phyloP scores from a whole-genome alignment of 2,329 filamentous ascomycete species.

The Stemphylium beticola region DNA sequence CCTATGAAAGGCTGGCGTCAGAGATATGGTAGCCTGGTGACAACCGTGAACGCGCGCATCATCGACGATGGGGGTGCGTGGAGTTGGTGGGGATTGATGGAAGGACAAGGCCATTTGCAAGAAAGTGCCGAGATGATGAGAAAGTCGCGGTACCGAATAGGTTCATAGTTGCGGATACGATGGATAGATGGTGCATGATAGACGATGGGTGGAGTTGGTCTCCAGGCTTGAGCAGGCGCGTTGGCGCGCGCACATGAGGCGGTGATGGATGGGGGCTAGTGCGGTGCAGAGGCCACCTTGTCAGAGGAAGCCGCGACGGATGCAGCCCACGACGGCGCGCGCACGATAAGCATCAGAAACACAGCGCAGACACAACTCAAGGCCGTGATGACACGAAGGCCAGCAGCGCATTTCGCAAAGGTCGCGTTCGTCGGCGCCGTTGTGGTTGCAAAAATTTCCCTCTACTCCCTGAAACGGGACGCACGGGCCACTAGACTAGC shows the following conservation, averaged over 20 bases:
- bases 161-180: no score
- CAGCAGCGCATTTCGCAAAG: not conserved
- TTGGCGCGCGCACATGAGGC: slow-evolving; percentile 20
- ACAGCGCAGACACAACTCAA: not conserved
- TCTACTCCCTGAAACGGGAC: slow-evolving; percentile 35
- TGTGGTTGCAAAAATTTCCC: slow-evolving; percentile 37
- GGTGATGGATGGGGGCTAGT: slow-evolving; percentile 31
- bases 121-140: not conserved
- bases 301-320: slow-evolving; percentile 22
- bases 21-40: slow-evolving; percentile 23
- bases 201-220: slow-evolving; percentile 10
- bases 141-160: no score
- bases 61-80: not conserved
- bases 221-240: slow-evolving; percentile 14
- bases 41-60: slow-evolving; percentile 4
- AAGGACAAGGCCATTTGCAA: no score
- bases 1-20: slow-evolving; percentile 22
- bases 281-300: slow-evolving; percentile 27
- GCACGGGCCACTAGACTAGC: slow-evolving; percentile 28
- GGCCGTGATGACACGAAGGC: not conserved
- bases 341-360: not conserved
- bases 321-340: slow-evolving; percentile 1
- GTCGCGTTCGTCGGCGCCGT: slow-evolving; percentile 25
- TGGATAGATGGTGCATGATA: no score
- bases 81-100: no score